phyloP scores from a whole-genome alignment of 805 yeast genomes.

The Metschnikowia peoriensis region DNA sequence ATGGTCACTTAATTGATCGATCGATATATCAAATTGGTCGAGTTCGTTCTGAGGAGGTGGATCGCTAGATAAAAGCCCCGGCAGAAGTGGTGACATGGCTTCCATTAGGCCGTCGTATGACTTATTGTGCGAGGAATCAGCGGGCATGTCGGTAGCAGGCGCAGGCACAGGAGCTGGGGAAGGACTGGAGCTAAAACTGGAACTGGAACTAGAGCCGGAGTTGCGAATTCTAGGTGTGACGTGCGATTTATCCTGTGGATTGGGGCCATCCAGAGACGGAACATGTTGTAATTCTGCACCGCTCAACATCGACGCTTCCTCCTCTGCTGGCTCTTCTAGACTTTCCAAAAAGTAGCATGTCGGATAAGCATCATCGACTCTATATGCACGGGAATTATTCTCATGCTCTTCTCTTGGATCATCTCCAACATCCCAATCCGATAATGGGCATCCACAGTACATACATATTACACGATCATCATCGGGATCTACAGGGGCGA shows the following conservation, averaged over 20 bases:
- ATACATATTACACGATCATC: slow-evolving; percentile 36
- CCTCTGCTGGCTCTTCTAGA: neutral
- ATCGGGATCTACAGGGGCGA: slow-evolving; percentile 27
- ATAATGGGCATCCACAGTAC: slow-evolving; percentile 30
- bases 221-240: neutral
- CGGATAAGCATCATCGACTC: neutral
- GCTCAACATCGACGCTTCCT: neutral
- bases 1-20: slow-evolving; percentile 15
- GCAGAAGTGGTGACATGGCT: slow-evolving; percentile 1
- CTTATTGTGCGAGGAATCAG: neutral
- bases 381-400: slow-evolving; percentile 18
- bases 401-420: slow-evolving; percentile 60
- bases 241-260: neutral
- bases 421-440: slow-evolving; percentile 61
- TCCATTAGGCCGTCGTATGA: neutral
- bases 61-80: neutral
- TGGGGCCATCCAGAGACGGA: neutral
- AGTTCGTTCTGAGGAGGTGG: slow-evolving; percentile 1
- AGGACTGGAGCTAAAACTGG: no score
- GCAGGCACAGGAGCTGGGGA: neutral
- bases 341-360: slow-evolving; percentile 30
- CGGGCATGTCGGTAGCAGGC: neutral
- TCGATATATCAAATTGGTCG: slow-evolving; percentile 17
- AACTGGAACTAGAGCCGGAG: neutral
- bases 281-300: slow-evolving; percentile 1